Conservation (phyloP, 768 basidiomycete species). For the Lactarius pseudohatsudake region DNA sequence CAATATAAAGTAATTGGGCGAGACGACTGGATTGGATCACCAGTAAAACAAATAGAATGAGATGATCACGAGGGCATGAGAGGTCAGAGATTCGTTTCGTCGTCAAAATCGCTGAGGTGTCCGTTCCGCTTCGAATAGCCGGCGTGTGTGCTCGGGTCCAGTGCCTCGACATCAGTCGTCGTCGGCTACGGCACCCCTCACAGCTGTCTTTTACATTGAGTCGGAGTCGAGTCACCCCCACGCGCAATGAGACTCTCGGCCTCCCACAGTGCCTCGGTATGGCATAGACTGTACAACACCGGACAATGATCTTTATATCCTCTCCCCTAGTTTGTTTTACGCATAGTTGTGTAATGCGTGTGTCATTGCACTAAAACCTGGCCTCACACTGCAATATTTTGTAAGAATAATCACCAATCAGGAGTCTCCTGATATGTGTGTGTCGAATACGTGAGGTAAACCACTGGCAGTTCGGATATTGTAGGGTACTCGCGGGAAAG, state of each 20-base stretch:
- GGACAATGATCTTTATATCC: slow-evolving; percentile 10
- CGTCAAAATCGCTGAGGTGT: slow-evolving; percentile 40
- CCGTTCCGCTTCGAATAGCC: slow-evolving; percentile 64
- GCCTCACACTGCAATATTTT: slow-evolving; percentile 13
- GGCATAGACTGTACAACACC: slow-evolving; percentile 23
- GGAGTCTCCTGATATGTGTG: neutral
- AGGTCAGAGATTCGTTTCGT: slow-evolving; percentile 38
- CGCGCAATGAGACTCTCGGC: slow-evolving; percentile 55
- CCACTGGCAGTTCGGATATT: too few relatives aligned
- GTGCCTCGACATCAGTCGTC: slow-evolving; percentile 76
- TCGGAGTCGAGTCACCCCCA: slow-evolving; percentile 42
- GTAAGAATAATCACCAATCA: slow-evolving; percentile 15
- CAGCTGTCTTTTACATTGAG: slow-evolving; percentile 36
- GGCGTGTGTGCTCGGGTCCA: slow-evolving; percentile 59
- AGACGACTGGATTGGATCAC: slow-evolving; percentile 4
- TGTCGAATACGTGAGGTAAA: too few relatives aligned
- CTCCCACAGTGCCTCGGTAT: slow-evolving; percentile 32
- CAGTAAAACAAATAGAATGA: slow-evolving; percentile 9
- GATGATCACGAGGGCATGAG: slow-evolving; percentile 10
- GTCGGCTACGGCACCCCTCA: slow-evolving; percentile 36
- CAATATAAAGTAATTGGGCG: slow-evolving; percentile 17
- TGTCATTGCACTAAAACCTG: slow-evolving; percentile 8
- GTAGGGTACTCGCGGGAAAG: too few relatives aligned
- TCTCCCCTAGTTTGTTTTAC: neutral
- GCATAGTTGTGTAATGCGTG: slow-evolving; percentile 13